Evolutionary conservation across 108 stramenopile species (phyloP).

Genomic region (Cylindrotheca closterium): DNA sequence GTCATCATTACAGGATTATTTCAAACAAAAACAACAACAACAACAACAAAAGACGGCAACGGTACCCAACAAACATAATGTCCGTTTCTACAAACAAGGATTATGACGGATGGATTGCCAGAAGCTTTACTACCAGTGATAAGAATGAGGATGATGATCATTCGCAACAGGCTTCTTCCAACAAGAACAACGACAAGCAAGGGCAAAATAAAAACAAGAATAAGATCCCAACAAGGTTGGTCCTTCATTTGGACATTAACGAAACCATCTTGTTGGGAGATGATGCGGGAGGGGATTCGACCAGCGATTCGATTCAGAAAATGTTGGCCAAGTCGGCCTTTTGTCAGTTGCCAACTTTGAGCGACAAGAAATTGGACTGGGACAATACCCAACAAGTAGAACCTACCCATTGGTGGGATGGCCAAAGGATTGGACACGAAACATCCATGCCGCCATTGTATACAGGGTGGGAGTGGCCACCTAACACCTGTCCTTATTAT

Average conservation of each 20-base stretch:
- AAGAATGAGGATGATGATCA: too few relatives aligned
- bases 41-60: too few relatives aligned
- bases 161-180: too few relatives aligned
- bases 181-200: too few relatives aligned
- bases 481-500: slow-evolving; percentile 72
- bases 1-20: too few relatives aligned
- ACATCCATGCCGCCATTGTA: slow-evolving; percentile 61
- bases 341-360: slow-evolving; percentile 44
- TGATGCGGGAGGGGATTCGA: slow-evolving; percentile 79
- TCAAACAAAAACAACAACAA: too few relatives aligned
- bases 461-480: slow-evolving; percentile 75
- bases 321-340: slow-evolving; percentile 84
- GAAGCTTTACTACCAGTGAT: background rate
- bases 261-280: slow-evolving; percentile 85
- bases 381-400: slow-evolving; percentile 36
- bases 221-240: slow-evolving; percentile 15
- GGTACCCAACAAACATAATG: too few relatives aligned
- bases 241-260: slow-evolving; percentile 83
- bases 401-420: slow-evolving; percentile 89
- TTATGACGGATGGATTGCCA: background rate
- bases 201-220: background rate
- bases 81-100: background rate
- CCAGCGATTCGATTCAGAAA: slow-evolving; percentile 72
- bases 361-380: slow-evolving; percentile 1
- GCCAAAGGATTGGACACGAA: slow-evolving; percentile 38